Evolutionary conservation across 2,329 filamentous ascomycete species (phyloP).

Genomic region (Magnaporthales sp.): DNA sequence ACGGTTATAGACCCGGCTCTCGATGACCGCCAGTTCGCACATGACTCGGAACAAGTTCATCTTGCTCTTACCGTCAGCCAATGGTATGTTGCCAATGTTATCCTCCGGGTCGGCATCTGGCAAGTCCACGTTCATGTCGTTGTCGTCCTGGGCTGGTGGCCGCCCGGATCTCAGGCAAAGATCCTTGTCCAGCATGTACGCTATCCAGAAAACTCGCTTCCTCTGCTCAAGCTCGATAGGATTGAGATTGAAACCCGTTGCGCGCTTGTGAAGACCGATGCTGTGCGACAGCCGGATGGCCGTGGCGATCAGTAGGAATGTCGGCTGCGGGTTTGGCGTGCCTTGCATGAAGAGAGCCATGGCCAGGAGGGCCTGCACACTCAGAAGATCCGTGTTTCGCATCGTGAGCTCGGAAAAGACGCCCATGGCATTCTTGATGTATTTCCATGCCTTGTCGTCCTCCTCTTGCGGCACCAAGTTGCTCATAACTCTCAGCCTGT

Average conservation of each 20-base stretch:
- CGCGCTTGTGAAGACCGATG: constrained; percentile 90
- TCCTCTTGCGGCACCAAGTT: constrained; percentile 85
- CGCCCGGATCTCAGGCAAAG: constrained; percentile 50
- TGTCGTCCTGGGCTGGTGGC: constrained; percentile 53
- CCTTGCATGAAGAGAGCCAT: constrained; percentile 95
- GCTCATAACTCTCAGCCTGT: constrained; percentile 89
- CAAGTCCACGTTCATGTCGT: constrained; percentile 88
- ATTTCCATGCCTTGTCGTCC: constrained; percentile 89
- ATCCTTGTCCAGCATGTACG: constrained; percentile 57
- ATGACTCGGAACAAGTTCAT: constrained; percentile 92
- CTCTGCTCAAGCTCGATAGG: constrained; percentile 89
- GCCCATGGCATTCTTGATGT: constrained; percentile 93
- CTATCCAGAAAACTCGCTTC: constrained; percentile 58
- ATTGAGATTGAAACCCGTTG: constrained; percentile 87
- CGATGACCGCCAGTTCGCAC: constrained; percentile 85
- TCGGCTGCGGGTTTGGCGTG: constrained; percentile 91
- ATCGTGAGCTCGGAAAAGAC: constrained; percentile 89
- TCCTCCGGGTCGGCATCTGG: constrained; percentile 85
- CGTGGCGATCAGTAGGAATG: constrained; percentile 82
- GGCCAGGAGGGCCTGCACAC: constrained; percentile 85
- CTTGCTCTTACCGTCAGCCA: constrained; percentile 81
- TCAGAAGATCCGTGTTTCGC: constrained; percentile 90
- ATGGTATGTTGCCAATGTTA: constrained; percentile 87
- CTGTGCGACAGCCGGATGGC: constrained; percentile 87
- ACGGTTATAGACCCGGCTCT: constrained; percentile 87